phyloP scores from a whole-genome alignment of 169 alveolate genomes.

The Plasmodium knowlesi region DNA sequence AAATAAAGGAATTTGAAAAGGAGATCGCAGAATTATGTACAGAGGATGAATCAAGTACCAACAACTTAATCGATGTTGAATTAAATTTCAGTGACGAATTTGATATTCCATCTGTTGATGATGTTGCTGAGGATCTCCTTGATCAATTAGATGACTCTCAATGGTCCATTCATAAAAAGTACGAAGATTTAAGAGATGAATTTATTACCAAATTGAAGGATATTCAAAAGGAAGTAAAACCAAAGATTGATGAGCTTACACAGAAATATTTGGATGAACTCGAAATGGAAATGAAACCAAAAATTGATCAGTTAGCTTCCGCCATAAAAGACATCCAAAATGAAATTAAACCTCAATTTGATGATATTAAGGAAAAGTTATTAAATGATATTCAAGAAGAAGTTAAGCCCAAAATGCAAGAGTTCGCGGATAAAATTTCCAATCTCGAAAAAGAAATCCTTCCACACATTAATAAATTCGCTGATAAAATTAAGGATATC shows the following conservation, averaged over 20 bases:
- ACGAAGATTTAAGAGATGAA: conserved; percentile 12
- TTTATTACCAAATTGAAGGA: background rate
- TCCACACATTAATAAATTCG: conserved; percentile 6
- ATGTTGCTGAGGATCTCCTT: conserved; percentile 13
- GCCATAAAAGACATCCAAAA: background rate
- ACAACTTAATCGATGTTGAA: background rate
- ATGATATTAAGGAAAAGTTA: background rate
- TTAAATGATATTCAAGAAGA: conserved; percentile 14
- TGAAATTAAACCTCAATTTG: conserved; percentile 8
- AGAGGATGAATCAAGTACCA: background rate
- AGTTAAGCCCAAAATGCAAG: background rate
- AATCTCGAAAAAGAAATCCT: conserved; percentile 5
- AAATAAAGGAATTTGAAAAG: conserved; percentile 10
- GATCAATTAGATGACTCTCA: conserved; percentile 8
- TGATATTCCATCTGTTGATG: conserved; percentile 3
- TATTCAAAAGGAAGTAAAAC: conserved; percentile 15
- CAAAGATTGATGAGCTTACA: background rate
- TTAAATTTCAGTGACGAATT: background rate
- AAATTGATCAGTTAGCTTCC: conserved; percentile 12
- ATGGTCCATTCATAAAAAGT: conserved; percentile 11
- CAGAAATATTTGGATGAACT: conserved; percentile 11
- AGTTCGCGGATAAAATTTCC: background rate
- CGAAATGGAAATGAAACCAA: conserved; percentile 6
- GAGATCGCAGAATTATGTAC: background rate
- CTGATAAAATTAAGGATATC: conserved; percentile 3